Evolutionary conservation across 2,329 filamentous ascomycete species (phyloP), one percentile per base, ranked within the genome.

Genomic region (Leptographium galeiforme): DNA sequence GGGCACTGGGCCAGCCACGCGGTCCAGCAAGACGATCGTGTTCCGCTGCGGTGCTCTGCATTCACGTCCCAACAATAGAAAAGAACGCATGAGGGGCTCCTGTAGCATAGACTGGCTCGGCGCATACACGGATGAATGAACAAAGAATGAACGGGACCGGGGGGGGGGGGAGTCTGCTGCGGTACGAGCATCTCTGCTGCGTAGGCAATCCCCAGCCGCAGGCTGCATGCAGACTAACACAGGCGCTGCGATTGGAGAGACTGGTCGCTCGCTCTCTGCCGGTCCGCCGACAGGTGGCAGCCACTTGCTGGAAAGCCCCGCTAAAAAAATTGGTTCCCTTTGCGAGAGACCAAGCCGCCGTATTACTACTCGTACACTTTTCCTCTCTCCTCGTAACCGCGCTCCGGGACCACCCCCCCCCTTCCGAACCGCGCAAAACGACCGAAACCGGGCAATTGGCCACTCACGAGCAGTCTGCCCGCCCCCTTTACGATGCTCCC

Each of bases 401-500:
- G 7, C 14, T 34, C 25, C 45, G 10, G 44, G 25, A 33, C 34
- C 44, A 18, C 33, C 14, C 32, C 25, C 25, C 25, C 25, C 25
- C 25, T 25, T 25, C 25, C 25, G 3, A 25, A 2, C n/a, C n/a
- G n/a, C 25, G 25, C 25, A 25, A 25, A 36, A 33, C 12, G 19
- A 19, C 44, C 34, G 36, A 43, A 14, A 33, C 36, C 14, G 43
- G 51, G 44, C 51, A 43, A 53, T 53, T 53, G 51, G 46, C 36
- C 36, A n/a, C 40, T 16, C n/a, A 12, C 25, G 49, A 39, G 39
- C 18, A 30, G 12, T 40, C 38, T 44, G 14, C 44, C 40, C 14
- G 36, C 34, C 30, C 6, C 18, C 33, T 25, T 18, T 36, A 52
- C 33, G 2, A 82, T 82, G 78, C 68, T 81, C 63, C 73, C 74